Conservation (phyloP, 2,329 filamentous ascomycete species). For the Scedosporium apiospermum region DNA sequence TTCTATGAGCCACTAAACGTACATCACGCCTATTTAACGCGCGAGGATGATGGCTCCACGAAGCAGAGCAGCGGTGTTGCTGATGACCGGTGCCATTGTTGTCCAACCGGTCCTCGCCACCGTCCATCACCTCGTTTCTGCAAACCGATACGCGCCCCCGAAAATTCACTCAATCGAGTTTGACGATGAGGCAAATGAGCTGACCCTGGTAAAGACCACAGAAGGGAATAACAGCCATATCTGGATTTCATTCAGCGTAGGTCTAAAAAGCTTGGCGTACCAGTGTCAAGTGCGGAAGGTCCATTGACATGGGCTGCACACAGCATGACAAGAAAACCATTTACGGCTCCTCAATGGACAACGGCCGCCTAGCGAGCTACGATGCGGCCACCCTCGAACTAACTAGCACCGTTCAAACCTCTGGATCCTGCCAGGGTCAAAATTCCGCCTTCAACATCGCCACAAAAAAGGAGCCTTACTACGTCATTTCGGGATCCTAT, state of each 20-base stretch:
- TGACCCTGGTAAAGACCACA: background rate
- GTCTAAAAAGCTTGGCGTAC: background rate
- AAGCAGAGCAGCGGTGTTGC: background rate
- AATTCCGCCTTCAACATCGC: background rate
- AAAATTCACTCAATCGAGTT: background rate
- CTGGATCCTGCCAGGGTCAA: background rate
- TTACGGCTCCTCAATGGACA: background rate
- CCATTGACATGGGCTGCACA: background rate
- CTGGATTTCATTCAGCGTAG: background rate
- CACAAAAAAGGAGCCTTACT: background rate
- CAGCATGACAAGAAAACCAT: background rate
- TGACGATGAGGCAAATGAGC: background rate
- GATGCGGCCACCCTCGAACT: background rate
- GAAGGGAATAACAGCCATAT: background rate
- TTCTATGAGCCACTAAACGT: no score
- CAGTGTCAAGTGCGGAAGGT: background rate
- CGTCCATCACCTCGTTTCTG: background rate
- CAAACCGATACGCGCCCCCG: background rate
- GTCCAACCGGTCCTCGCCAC: background rate
- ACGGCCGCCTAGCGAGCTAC: background rate
- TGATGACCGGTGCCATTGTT: background rate
- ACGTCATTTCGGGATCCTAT: background rate
- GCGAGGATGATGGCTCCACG: no score
- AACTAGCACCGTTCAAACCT: background rate
- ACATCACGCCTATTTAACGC: no score